phyloP scores from a whole-genome alignment of 108 stramenopile genomes.

The Cylindrotheca closterium region DNA sequence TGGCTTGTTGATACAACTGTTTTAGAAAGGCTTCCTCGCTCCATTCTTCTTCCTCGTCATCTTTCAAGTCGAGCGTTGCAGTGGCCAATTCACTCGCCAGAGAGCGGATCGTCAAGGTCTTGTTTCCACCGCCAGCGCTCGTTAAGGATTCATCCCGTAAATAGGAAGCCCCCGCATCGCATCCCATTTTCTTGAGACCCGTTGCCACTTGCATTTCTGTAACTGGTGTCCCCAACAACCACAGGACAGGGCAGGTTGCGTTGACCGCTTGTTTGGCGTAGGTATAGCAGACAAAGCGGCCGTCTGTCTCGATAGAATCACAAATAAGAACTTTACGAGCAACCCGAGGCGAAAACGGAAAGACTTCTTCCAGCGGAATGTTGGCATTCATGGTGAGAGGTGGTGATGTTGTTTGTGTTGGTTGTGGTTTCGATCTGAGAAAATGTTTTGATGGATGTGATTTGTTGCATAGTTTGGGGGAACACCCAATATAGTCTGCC shows the following conservation, averaged over 20 bases:
- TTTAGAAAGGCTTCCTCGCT: constrained; percentile 34
- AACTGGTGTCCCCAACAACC: constrained; percentile 34
- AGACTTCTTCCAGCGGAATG: constrained; percentile 32
- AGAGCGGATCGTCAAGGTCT: constrained; percentile 15
- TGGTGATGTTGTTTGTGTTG: constrained; percentile 1
- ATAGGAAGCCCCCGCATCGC: constrained; percentile 29
- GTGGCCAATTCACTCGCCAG: constrained; percentile 24
- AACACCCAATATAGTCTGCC: no score
- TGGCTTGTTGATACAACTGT: constrained; percentile 21
- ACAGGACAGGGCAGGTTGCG: constrained; percentile 17
- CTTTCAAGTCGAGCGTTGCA: constrained; percentile 2
- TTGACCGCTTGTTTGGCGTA: constrained; percentile 22
- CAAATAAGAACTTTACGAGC: constrained; percentile 33
- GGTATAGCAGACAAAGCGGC: constrained; percentile 39
- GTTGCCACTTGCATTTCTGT: constrained; percentile 31
- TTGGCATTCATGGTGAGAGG: constrained; percentile 26
- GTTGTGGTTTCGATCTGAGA: not conserved
- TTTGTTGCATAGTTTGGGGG: not conserved
- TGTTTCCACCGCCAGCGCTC: constrained; percentile 1
- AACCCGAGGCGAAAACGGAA: constrained; percentile 34
- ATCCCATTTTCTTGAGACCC: constrained; percentile 42
- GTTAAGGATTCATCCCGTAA: constrained; percentile 13
- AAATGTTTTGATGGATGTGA: not conserved
- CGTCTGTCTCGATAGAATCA: constrained; percentile 54
- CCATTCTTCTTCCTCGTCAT: not conserved